A percentile compares a stretch with the other conserved stretches of the same genome.
These are phyloP conservation scores for Neoboletus magnificus DNA, from an alignment of 768 basidiomycete species.

Conservation along the genomic window DNA sequence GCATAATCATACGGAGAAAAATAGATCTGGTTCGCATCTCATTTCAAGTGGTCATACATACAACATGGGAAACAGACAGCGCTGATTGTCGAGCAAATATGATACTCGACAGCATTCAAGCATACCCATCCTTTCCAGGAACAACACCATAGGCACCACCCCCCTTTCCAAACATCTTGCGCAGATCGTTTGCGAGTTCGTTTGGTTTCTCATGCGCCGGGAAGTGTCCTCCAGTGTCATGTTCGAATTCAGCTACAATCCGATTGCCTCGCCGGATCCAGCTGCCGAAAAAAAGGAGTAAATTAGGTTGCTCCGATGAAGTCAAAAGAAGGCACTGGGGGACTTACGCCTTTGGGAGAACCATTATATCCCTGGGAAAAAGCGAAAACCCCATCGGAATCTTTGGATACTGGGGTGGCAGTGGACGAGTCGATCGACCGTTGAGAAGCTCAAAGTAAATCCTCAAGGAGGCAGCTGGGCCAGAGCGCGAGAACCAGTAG, in stretches of 20 bases:
- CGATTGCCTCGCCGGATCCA: constrained; percentile 40
- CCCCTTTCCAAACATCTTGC: constrained; percentile 55
- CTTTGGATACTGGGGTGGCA: not conserved
- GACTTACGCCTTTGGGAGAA: constrained; percentile 39
- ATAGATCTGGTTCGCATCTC: not conserved
- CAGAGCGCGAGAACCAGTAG: constrained; percentile 56
- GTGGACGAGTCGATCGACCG: not conserved
- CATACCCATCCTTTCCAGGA: constrained; percentile 42
- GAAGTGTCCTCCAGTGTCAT: constrained; percentile 56
- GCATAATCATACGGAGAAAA: not conserved
- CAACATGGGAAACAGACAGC: not conserved
- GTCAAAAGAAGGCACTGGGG: fast-evolving
- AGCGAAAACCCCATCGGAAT: constrained; percentile 49
- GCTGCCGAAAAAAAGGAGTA: constrained; percentile 24
- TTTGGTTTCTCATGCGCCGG: constrained; percentile 52
- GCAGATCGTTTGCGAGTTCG: constrained; percentile 46
- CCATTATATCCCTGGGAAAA: constrained; percentile 49
- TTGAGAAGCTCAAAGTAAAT: constrained; percentile 52
- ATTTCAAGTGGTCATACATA: not conserved
- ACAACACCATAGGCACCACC: constrained; percentile 51
- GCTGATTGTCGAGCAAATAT: not conserved
- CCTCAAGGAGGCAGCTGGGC: constrained; percentile 53
- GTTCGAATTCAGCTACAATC: constrained; percentile 48
- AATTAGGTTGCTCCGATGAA: not conserved
- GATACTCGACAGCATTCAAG: not conserved